phyloP scores from a whole-genome alignment of 345 rosid species.

The Noccaea caerulescens region DNA sequence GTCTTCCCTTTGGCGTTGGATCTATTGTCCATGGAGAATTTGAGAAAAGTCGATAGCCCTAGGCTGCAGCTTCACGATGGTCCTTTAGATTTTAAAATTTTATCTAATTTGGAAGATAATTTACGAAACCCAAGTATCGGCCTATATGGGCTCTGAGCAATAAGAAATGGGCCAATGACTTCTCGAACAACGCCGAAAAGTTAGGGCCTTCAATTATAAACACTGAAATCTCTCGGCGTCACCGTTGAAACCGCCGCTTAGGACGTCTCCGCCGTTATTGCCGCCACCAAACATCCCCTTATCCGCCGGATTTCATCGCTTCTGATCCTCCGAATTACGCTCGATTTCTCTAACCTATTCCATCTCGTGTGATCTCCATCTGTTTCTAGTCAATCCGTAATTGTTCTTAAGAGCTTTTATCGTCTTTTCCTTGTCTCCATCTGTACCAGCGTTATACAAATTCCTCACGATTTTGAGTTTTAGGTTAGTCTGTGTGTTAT shows the following conservation, averaged over 20 bases:
- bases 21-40: too few relatives aligned
- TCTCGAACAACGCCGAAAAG: background rate
- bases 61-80: too few relatives aligned
- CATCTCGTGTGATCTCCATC: constrained; percentile 19
- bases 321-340: constrained; percentile 25
- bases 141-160: too few relatives aligned
- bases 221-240: constrained; percentile 9
- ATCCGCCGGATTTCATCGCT: background rate
- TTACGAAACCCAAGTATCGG: too few relatives aligned
- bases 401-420: background rate
- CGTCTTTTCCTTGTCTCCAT: background rate
- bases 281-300: constrained; percentile 1
- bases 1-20: too few relatives aligned
- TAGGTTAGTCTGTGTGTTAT: background rate
- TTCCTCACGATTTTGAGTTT: background rate
- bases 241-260: constrained; percentile 39
- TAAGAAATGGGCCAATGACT: too few relatives aligned
- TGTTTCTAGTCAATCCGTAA: background rate
- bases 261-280: constrained; percentile 38
- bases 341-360: background rate
- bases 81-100: too few relatives aligned
- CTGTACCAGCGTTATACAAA: constrained; percentile 2
- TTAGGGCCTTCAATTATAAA: background rate
- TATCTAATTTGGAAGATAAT: too few relatives aligned
- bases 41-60: too few relatives aligned